Evolutionary conservation across 768 basidiomycete genomes (phyloP).

Genomic region (Leucocoprinus sp.): DNA sequence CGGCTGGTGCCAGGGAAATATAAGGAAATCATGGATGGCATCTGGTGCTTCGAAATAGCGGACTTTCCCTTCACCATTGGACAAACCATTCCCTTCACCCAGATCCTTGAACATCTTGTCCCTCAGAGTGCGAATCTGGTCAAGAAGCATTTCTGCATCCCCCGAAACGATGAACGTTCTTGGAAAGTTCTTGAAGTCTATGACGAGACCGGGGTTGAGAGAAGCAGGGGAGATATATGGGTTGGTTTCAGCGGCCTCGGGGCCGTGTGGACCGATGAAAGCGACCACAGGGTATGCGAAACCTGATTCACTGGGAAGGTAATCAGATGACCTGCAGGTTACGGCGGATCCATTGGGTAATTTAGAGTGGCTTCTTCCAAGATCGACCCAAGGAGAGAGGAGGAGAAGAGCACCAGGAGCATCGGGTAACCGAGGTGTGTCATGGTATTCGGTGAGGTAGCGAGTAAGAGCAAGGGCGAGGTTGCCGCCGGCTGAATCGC

Average conservation of each 20-base stretch:
- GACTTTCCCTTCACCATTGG: conserved; percentile 32
- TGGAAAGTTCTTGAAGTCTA: conserved; percentile 50
- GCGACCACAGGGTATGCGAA: conserved; percentile 28
- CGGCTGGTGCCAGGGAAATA: conserved; percentile 43
- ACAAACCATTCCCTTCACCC: conserved; percentile 33
- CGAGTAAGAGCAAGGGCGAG: conserved; percentile 56
- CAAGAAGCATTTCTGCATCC: conserved; percentile 49
- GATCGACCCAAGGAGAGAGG: conserved; percentile 51
- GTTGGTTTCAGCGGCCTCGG: conserved; percentile 36
- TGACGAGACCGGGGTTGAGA: conserved; percentile 23
- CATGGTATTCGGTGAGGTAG: conserved; percentile 47
- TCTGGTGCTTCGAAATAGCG: conserved; percentile 42
- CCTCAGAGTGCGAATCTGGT: conserved; percentile 37
- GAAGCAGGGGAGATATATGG: conserved; percentile 56
- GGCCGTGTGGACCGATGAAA: conserved; percentile 40
- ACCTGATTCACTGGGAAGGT: conserved; percentile 21
- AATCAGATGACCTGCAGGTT: conserved; percentile 27
- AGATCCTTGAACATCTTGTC: conserved; percentile 44
- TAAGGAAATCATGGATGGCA: conserved; percentile 46
- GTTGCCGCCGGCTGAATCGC: conserved; percentile 77
- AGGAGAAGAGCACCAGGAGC: conserved; percentile 43
- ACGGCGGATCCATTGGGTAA: conserved; percentile 29
- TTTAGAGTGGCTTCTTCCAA: conserved; percentile 30
- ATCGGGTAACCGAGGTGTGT: conserved; percentile 27
- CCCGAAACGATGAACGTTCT: conserved; percentile 52